Conservation (phyloP, 2,329 filamentous ascomycete genomes). For the Fusarium hostae region DNA sequence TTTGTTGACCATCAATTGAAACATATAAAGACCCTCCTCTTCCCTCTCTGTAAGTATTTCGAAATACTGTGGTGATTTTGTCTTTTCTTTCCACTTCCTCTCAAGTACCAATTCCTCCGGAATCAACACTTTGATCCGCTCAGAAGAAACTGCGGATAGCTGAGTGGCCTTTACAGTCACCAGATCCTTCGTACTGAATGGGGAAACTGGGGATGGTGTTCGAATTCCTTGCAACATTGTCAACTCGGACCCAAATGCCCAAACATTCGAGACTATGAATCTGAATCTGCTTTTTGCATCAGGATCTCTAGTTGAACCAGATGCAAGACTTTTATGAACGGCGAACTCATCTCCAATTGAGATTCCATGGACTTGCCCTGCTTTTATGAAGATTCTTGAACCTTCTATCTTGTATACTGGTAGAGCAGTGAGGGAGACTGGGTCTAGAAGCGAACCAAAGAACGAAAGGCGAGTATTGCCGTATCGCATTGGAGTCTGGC, state of each 20-base stretch:
- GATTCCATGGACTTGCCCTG: neutral
- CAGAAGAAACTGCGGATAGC: neutral
- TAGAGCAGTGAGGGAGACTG: rapidly evolving
- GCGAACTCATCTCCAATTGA: neutral
- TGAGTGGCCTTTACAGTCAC: rapidly evolving
- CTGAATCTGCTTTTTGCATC: neutral
- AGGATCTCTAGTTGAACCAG: rapidly evolving
- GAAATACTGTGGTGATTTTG: rapidly evolving
- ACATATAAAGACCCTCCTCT: neutral
- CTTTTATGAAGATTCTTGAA: neutral
- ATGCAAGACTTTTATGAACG: rapidly evolving
- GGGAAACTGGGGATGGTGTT: rapidly evolving
- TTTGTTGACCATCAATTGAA: rapidly evolving
- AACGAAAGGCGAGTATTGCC: neutral
- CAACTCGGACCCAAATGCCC: neutral
- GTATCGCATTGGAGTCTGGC: neutral
- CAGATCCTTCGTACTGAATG: neutral
- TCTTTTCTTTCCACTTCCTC: rapidly evolving
- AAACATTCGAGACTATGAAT: neutral
- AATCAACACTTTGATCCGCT: neutral
- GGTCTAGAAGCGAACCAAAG: rapidly evolving
- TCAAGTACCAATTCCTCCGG: rapidly evolving
- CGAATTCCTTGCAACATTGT: rapidly evolving
- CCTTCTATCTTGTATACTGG: neutral
- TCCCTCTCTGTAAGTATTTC: rapidly evolving